phyloP scores from a whole-genome alignment of 106 monocot species.

The Posidonia australis region DNA sequence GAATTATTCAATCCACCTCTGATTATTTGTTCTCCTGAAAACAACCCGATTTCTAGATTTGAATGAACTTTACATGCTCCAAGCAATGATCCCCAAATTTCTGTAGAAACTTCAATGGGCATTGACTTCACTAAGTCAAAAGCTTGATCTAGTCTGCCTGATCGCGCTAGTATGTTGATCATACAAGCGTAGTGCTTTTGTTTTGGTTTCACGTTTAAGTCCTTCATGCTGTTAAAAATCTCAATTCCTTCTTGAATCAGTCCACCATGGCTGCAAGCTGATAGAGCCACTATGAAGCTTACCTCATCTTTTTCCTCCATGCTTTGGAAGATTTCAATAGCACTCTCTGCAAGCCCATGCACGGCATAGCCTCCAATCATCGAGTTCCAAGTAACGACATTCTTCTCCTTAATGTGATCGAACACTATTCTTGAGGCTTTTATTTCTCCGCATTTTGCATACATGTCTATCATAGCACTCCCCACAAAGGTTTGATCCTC shows the following conservation, averaged over 20 bases:
- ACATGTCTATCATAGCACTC: conserved; percentile 53
- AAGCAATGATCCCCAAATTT: conserved; percentile 47
- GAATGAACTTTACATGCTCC: conserved; percentile 41
- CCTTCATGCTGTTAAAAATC: conserved; percentile 40
- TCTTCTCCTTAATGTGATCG: conserved; percentile 38
- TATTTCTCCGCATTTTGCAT: conserved; percentile 48
- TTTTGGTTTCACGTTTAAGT: conserved; percentile 17
- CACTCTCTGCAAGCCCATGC: conserved; percentile 32
- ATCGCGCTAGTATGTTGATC: conserved; percentile 43
- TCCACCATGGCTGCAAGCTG: conserved; percentile 69
- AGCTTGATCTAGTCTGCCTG: conserved; percentile 45
- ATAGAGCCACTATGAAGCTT: conserved; percentile 39
- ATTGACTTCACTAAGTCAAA: conserved; percentile 23
- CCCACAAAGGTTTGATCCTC: conserved; percentile 50
- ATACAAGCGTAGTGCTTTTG: conserved; percentile 43
- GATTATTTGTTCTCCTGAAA: conserved; percentile 24
- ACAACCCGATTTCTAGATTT: conserved; percentile 35
- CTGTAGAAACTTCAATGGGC: conserved; percentile 24
- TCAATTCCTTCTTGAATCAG: conserved; percentile 38
- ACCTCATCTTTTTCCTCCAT: conserved; percentile 46
- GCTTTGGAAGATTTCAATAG: conserved; percentile 32
- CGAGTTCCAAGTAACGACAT: conserved; percentile 43
- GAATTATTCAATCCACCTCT: conserved; percentile 17
- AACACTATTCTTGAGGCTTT: conserved; percentile 33
- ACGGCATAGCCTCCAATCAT: conserved; percentile 58